Evolutionary conservation across 352 stramenopile genomes (phyloP).

Genomic region (Phytophthora pseudosyringae): DNA sequence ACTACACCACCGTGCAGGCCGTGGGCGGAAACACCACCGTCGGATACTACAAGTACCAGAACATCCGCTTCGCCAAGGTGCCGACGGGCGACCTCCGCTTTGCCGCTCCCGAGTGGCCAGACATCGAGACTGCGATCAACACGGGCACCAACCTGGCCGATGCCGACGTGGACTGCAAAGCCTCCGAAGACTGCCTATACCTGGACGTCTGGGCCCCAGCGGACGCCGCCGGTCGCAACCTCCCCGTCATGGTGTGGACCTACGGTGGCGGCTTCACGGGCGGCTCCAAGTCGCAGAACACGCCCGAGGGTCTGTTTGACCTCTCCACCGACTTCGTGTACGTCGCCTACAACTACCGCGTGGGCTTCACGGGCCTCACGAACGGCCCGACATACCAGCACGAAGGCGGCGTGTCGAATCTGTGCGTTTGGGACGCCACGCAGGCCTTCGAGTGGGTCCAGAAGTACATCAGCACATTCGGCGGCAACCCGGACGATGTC

Average conservation of each 20-base stretch:
- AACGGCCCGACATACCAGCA: slow-evolving; percentile 35
- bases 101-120: slow-evolving; percentile 29
- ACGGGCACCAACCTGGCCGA: slow-evolving; percentile 34
- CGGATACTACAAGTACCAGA: slow-evolving; percentile 47
- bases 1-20: slow-evolving; percentile 39
- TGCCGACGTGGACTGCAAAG: slow-evolving; percentile 21
- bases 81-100: slow-evolving; percentile 35
- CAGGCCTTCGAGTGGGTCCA: slow-evolving; percentile 44
- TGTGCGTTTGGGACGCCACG: slow-evolving; percentile 33
- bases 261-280: slow-evolving; percentile 36
- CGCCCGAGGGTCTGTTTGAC: slow-evolving; percentile 30
- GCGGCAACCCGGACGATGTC: slow-evolving; percentile 42
- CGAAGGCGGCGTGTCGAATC: slow-evolving; percentile 37
- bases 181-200: slow-evolving; percentile 42
- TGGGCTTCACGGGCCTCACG: slow-evolving; percentile 29
- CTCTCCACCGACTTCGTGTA: slow-evolving; percentile 39
- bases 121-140: slow-evolving; percentile 30
- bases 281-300: slow-evolving; percentile 29
- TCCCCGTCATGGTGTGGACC: slow-evolving; percentile 42
- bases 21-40: slow-evolving; percentile 32
- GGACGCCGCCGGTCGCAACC: slow-evolving; percentile 12
- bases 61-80: slow-evolving; percentile 37
- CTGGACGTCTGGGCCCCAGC: slow-evolving; percentile 39
- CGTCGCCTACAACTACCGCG: slow-evolving; percentile 49
- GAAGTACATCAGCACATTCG: slow-evolving; percentile 47